A percentile compares a stretch with the other conserved stretches of the same genome.
These are phyloP conservation scores for Dipteronia sinensis DNA, from an alignment of 345 rosid genomes.

Conservation along the genomic window DNA sequence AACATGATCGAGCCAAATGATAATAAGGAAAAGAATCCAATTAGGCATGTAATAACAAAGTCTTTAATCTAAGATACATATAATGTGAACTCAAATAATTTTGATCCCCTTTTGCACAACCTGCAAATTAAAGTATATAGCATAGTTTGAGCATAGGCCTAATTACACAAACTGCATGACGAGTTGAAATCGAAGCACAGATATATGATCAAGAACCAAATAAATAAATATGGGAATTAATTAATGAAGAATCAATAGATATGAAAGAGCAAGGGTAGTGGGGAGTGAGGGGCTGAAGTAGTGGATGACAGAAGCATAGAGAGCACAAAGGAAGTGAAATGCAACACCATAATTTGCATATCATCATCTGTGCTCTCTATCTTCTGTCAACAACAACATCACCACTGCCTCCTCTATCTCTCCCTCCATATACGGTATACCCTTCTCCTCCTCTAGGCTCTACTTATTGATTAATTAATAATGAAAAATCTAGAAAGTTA, in stretches of 20 bases:
- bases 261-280: slow-evolving; percentile 1
- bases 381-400: slow-evolving; percentile 93
- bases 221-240: not conserved
- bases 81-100: not conserved
- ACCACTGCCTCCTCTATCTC: slow-evolving; percentile 25
- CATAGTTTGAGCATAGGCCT: not conserved
- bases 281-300: slow-evolving; percentile 27
- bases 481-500: slow-evolving; percentile 12
- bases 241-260: not conserved
- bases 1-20: not conserved
- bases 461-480: too few relatives aligned
- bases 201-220: not conserved
- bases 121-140: not conserved
- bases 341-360: slow-evolving; percentile 45
- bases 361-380: slow-evolving; percentile 98
- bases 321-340: slow-evolving; percentile 84
- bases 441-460: not conserved
- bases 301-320: slow-evolving; percentile 89
- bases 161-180: not conserved
- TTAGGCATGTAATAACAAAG: not conserved
- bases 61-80: not conserved
- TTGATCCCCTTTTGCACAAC: not conserved
- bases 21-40: too few relatives aligned
- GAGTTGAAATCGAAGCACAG: not conserved
- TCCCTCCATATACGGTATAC: not conserved